These are phyloP conservation scores for Spathaspora passalidarum DNA, from an alignment of 805 yeast species.

Conservation along the genomic window DNA sequence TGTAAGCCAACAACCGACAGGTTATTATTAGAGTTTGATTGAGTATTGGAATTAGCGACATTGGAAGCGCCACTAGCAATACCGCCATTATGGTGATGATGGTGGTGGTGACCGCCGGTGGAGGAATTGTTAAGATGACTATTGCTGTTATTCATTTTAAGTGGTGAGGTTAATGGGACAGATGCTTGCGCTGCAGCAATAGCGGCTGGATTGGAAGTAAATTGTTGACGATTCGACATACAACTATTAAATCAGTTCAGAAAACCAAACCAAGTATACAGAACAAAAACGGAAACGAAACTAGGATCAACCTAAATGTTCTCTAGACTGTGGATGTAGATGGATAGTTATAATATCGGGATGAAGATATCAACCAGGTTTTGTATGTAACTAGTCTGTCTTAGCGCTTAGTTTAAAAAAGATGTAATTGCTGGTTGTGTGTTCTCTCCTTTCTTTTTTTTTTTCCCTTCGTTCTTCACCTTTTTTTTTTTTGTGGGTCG, in stretches of 20 bases:
- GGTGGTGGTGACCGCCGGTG: conserved; percentile 3
- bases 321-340: no score
- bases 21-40: conserved; percentile 21
- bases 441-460: neutral
- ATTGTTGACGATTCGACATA: conserved; percentile 27
- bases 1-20: conserved; percentile 57
- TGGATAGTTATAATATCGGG: neutral
- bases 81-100: neutral
- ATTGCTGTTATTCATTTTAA: conserved; percentile 1
- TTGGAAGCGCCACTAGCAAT: neutral
- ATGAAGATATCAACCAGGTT: neutral
- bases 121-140: conserved; percentile 2
- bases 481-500: neutral
- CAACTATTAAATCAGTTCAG: neutral
- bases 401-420: neutral
- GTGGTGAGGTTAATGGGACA: conserved; percentile 10
- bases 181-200: conserved; percentile 39
- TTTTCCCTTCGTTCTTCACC: neutral
- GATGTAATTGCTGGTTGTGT: neutral
- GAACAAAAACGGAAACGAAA: neutral
- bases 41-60: conserved; percentile 6
- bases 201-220: conserved; percentile 33
- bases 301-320: no score
- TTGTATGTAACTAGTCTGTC: no score
- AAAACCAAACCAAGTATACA: neutral